Base-by-base conservation (phyloP, 768 basidiomycete species). In the Kwoniella sp. region DNA sequence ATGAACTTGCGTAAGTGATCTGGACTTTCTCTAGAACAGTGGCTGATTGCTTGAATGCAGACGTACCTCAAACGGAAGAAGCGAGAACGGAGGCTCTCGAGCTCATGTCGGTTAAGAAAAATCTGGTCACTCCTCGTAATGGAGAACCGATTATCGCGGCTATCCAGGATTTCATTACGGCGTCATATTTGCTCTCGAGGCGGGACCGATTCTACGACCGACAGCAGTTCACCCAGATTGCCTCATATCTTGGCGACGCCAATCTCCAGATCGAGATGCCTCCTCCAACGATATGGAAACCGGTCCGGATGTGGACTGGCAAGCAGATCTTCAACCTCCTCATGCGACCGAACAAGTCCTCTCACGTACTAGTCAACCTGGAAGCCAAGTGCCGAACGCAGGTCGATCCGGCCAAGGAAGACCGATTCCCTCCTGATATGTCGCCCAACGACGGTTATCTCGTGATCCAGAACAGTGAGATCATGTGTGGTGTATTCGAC, bases 401-500 rank as follows among this genome's bases (percentile, higher is more conserved):
- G 30, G 74, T 80, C 37, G 76, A 78, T 37, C 81, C 82, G 13
- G 67, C 63, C 7, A 65, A 72, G 30, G 73, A 63, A 55, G 66
- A 75, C 20, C 86, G 86, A 2, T 87, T 87, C 47, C 85, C 86
- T 17, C 70, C 68, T 25, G 96, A 99, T 73, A 84, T 99, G 79
- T 90, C 91, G 11, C 94, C 95, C 0, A 98, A 99, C 75, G 96
- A 99, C 72, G 95, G 95, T 0, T 98, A 92, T 88, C 86, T 99
- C 28, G 96, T 99, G 51, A 87, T 99, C 60, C 88, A 93, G 68
- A 99, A 98, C 79, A 93, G 91, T 76, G 94, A 99, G 81, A 92
- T 99, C 73, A 99, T 98, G 93, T 97, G 94, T 73, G 96, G 96
- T 50, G 91, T 93, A 17, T 95, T 98, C 89, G 96, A 99, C 83